Percentiles rank a stretch among this genome's conserved stretches.
Evolutionary conservation across 768 basidiomycete genomes (phyloP).

Genomic region (Boletus speciosus): DNA sequence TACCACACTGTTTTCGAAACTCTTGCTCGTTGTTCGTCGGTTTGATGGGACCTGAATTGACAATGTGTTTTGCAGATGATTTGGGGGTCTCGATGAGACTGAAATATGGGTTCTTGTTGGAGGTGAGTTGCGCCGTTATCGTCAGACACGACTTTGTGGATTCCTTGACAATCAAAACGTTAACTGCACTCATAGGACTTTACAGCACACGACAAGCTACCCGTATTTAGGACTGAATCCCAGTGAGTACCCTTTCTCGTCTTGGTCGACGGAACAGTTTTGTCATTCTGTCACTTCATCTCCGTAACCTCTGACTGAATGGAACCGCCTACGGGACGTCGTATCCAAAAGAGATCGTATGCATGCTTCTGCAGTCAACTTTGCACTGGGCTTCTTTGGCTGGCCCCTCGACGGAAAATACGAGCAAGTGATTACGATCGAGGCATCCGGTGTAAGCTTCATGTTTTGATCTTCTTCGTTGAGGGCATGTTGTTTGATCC

Average conservation of each 20-base stretch:
- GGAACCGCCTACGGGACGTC: background rate
- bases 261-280: background rate
- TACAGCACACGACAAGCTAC: slow-evolving; percentile 54
- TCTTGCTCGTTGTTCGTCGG: background rate
- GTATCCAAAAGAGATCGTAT: slow-evolving; percentile 57
- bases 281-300: background rate
- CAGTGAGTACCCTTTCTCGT: slow-evolving; percentile 41
- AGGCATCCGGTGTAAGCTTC: slow-evolving; percentile 50
- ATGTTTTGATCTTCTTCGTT: slow-evolving; percentile 7
- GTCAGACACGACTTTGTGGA: background rate
- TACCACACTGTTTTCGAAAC: too few relatives aligned
- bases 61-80: slow-evolving; percentile 39
- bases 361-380: slow-evolving; percentile 61
- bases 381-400: slow-evolving; percentile 74
- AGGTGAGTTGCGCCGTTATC: slow-evolving; percentile 33
- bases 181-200: slow-evolving; percentile 48
- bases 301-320: background rate
- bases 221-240: slow-evolving; percentile 77
- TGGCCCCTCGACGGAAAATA: slow-evolving; percentile 71
- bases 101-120: slow-evolving; percentile 75
- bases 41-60: background rate
- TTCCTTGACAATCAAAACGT: background rate
- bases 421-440: slow-evolving; percentile 74
- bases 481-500: background rate
- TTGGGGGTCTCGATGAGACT: slow-evolving; percentile 68